Base-by-base conservation (phyloP, 176 grass and related monocot genomes). In the Triticum turgidum region DNA sequence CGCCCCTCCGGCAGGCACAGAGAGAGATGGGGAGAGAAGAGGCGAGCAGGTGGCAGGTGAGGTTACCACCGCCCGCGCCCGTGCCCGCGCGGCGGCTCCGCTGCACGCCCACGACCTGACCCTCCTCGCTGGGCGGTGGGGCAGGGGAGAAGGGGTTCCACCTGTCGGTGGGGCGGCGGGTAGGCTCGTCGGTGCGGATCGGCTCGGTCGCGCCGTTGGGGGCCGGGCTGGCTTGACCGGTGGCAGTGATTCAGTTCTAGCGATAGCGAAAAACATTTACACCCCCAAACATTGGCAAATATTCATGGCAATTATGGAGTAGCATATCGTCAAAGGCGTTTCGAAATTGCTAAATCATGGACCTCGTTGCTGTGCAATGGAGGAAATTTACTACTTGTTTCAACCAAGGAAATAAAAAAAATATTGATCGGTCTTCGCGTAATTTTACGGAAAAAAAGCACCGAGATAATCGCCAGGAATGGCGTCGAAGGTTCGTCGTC, bases 41-140 rank as follows among this genome's bases (percentile, higher is more conserved):
- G 1, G 21, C 5, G 73, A 61, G 87, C 81, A 79, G 87, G 85
- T 87, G 73, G 38, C 0, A 11, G 41, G 85, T 37, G 68, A 6
- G 62, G 62, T 44, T 68, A 69, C 70, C 35, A 6, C 39, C 49
- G 38, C 56, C 24, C 7, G 35, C 8, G 6, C 7, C 13, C 25
- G 69, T 38, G 81, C 10, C 38, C 6, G 39, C 6, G 72, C 45
- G 33, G 51, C 17, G 65, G 76, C 15, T 21, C 66, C 52, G 45
- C 34, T 0, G 6, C n/a, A 8, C 1, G 8, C 38, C n/a, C 7
- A 7, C 8, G 3, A 18, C 21, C 0, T 12, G 49, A 52, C 29
- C 14, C 14, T 0, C 7, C 5, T 45, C 5, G 1, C 74, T 84
- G 76, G 14, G 54, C 3, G 11, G 82, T 84, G 76, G 87, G 54